A percentile compares a stretch with the other conserved stretches of the same genome.
Conservation (phyloP, 495 filamentous ascomycete species). For the Ascodesmis nigricans region DNA sequence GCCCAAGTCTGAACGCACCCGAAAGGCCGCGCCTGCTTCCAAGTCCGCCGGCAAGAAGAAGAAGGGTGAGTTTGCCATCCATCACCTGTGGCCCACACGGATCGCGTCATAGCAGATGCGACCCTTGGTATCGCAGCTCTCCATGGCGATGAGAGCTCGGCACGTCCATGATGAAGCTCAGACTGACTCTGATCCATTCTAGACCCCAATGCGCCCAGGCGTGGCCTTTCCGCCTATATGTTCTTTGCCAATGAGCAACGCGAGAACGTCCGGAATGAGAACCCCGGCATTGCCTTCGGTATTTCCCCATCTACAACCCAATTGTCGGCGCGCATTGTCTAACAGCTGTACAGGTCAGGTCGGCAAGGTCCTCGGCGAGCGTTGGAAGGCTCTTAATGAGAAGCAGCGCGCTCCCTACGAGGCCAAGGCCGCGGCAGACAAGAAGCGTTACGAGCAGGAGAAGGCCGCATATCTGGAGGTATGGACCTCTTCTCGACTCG, state of each 20-base stretch:
- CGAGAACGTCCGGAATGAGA: conserved; percentile 93
- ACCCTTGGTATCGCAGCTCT: not conserved
- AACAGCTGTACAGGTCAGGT: conserved; percentile 75
- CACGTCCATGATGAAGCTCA: not conserved
- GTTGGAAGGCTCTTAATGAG: conserved; percentile 86
- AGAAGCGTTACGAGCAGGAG: conserved; percentile 97
- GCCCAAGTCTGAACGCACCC: conserved; percentile 50
- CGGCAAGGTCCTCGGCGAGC: conserved; percentile 89
- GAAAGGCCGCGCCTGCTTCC: conserved; percentile 29
- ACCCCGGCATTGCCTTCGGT: conserved; percentile 96
- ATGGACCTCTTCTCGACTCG: no score
- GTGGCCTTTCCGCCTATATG: conserved; percentile 99
- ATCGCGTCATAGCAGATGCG: not conserved
- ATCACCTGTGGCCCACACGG: conserved; percentile 3
- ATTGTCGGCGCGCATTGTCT: not conserved
- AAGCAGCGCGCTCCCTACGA: conserved; percentile 84
- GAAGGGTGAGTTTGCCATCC: conserved; percentile 43
- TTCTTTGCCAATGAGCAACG: conserved; percentile 99
- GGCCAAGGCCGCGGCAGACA: conserved; percentile 82
- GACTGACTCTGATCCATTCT: conserved; percentile 4
- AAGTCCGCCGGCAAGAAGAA: no score
- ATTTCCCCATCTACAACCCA: conserved; percentile 18
- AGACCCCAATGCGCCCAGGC: conserved; percentile 99
- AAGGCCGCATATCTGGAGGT: conserved; percentile 82
- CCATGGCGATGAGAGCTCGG: no score